phyloP scores from a whole-genome alignment of 2,329 filamentous ascomycete species.

The Curvularia lunata region DNA sequence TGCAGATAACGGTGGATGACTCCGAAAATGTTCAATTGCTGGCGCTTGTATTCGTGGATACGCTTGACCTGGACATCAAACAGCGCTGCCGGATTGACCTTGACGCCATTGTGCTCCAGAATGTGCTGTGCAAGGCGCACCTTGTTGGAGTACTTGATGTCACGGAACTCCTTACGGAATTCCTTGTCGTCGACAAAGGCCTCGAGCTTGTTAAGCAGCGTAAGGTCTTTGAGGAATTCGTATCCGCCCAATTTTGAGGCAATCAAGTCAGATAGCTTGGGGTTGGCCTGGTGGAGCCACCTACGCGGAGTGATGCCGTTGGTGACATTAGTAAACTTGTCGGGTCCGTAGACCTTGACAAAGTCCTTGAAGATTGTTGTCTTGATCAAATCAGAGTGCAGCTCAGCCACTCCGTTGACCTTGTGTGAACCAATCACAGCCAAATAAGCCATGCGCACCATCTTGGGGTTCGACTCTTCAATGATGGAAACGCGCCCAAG shows the following conservation, averaged over 20 bases:
- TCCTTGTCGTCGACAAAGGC: constrained; percentile 80
- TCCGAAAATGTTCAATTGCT: constrained; percentile 98
- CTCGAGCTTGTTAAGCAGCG: constrained; percentile 84
- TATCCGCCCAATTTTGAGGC: constrained; percentile 84
- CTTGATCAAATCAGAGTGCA: constrained; percentile 97
- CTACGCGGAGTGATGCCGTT: constrained; percentile 96
- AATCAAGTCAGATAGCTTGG: constrained; percentile 87
- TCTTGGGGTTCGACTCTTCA: constrained; percentile 94
- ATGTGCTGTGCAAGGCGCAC: constrained; percentile 90
- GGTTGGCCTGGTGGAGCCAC: constrained; percentile 98
- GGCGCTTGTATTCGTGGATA: constrained; percentile 98
- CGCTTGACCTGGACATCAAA: constrained; percentile 99
- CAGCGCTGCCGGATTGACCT: constrained; percentile 83
- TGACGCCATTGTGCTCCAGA: constrained; percentile 77
- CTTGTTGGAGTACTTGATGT: constrained; percentile 98
- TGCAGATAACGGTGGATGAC: constrained; percentile 92
- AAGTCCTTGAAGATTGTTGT: constrained; percentile 99
- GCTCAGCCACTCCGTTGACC: constrained; percentile 96
- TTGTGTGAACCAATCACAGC: constrained; percentile 98
- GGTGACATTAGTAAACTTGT: constrained; percentile 99
- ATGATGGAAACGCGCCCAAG: constrained; percentile 92
- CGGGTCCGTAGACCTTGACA: constrained; percentile 88
- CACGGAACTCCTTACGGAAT: constrained; percentile 93
- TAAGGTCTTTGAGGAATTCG: constrained; percentile 89
- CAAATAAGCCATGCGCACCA: constrained; percentile 96